Base-by-base conservation (phyloP, 768 basidiomycete genomes). In the Trametes gibbosa region DNA sequence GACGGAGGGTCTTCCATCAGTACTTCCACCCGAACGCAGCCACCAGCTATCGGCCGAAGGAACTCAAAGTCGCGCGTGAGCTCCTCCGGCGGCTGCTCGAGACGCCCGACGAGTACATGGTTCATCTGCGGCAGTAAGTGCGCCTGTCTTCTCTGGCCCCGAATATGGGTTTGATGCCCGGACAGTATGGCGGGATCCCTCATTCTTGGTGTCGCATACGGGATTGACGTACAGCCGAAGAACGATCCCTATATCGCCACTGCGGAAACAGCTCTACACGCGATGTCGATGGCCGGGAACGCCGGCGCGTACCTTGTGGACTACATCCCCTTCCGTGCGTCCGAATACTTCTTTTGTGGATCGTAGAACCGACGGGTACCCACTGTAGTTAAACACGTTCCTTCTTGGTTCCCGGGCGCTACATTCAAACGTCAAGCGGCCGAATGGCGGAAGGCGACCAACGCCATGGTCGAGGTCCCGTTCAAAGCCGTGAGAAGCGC, bases 291-390 rank as follows among this genome's bases (percentile, higher is more conserved):
- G 29, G 77, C 78, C 1, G 67, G 72, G 0, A 64, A 74, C n/a
- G 76, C 76, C 1, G 81, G 79, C 14, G 61, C 72, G 35, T 82
- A 75, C 58, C 68, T 81, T 4, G 80, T 85, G 6, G 81, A 83
- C 53, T 54, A 62, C n/a, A 58, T 74, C 29, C 70, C 72, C n/a
- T 53, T 66, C 35, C 63, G 72, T 73, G 53, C 39, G 70, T 68
- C 25, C 14, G 8, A 37, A 43, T 39, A 10, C 50, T 21, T 53
- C 46, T 43, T 17, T 50, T 12, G 47, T 54, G 34, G 21, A 21
- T 23, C 24, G 17, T 25, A 40, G 24, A 40, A 43, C 12, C 24
- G 41, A 39, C 51, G 54, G 23, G 39, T 41, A 46, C 39, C 29
- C 32, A 19, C 16, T 46, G 23, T 45, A 65, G 62, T 69, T 43